Evolutionary conservation across 73 alveolate species (phyloP).

Genomic region (Uronychia binucleata): DNA sequence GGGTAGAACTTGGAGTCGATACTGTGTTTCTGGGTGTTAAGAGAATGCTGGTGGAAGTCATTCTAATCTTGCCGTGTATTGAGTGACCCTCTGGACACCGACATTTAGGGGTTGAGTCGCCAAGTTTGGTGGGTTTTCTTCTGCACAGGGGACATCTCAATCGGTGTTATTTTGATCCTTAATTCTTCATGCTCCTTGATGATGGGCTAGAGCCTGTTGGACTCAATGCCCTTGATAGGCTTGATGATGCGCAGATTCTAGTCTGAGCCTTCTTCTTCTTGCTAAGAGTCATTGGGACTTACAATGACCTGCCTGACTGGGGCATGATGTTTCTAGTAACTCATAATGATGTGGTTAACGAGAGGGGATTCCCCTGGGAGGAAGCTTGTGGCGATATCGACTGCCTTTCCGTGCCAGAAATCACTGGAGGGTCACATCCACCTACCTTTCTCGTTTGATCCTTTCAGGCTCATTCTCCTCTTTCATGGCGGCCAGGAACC

Average conservation of each 20-base stretch:
- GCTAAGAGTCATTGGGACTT: conserved; percentile 2
- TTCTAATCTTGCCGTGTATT: background rate
- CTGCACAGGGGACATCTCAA: background rate
- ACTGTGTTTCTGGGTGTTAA: background rate
- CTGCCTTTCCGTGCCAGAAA: conserved; percentile 87
- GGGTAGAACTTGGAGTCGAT: background rate
- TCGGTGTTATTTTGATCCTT: background rate
- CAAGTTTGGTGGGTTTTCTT: background rate
- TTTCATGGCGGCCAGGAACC: conserved; percentile 80
- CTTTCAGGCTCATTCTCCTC: conserved; percentile 47
- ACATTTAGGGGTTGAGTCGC: background rate
- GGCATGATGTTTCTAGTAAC: conserved; percentile 54
- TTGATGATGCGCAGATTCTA: conserved; percentile 20
- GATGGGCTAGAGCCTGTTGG: conserved; percentile 44
- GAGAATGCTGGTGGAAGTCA: background rate
- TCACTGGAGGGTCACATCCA: conserved; percentile 44
- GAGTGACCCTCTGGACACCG: background rate
- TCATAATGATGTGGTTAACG: conserved; percentile 51
- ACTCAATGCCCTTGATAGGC: conserved; percentile 37
- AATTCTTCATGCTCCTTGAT: conserved; percentile 41
- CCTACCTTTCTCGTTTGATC: conserved; percentile 56
- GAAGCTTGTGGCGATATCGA: conserved; percentile 79
- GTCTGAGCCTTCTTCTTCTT: conserved; percentile 36
- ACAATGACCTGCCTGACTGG: conserved; percentile 30
- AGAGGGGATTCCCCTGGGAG: conserved; percentile 72